These are phyloP conservation scores for Aleurites moluccanus DNA, from an alignment of 441 rosid species.

Conservation along the genomic window DNA sequence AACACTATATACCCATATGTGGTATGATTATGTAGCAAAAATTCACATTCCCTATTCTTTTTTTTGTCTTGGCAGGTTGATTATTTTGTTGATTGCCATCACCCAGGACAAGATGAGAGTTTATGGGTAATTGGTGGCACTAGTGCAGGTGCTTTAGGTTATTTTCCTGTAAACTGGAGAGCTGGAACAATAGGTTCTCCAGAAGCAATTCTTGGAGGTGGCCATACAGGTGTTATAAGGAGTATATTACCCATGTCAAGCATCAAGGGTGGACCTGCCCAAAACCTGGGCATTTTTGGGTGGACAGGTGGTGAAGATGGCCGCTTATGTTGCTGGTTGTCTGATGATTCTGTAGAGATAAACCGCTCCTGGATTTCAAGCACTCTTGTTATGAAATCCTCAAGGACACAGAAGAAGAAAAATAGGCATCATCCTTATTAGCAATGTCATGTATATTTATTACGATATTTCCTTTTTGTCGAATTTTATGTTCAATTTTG, in stretches of 20 bases:
- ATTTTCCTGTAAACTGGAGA: conserved; percentile 67
- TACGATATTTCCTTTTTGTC: background rate
- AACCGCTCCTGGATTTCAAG: conserved; percentile 77
- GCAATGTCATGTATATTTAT: background rate
- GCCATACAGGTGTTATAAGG: conserved; percentile 71
- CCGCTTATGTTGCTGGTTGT: conserved; percentile 83
- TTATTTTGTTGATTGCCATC: conserved; percentile 88
- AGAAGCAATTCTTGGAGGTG: conserved; percentile 80
- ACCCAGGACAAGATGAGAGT: conserved; percentile 53
- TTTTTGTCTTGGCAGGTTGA: conserved; percentile 57
- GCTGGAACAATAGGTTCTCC: conserved; percentile 57
- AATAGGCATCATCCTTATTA: conserved; percentile 61
- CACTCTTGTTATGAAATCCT: conserved; percentile 47
- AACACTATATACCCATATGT: background rate
- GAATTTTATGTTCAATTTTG: background rate
- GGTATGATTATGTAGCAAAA: background rate
- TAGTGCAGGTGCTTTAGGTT: conserved; percentile 67
- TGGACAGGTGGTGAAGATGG: conserved; percentile 99
- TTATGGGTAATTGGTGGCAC: conserved; percentile 96
- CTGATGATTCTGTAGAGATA: conserved; percentile 44
- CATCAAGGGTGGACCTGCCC: conserved; percentile 32
- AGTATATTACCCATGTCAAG: conserved; percentile 67
- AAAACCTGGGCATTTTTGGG: conserved; percentile 62
- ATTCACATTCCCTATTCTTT: background rate
- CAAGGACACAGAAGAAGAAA: conserved; percentile 39